Conservation (phyloP, 2,329 filamentous ascomycete genomes). For the Cladophialophora chaetospira region DNA sequence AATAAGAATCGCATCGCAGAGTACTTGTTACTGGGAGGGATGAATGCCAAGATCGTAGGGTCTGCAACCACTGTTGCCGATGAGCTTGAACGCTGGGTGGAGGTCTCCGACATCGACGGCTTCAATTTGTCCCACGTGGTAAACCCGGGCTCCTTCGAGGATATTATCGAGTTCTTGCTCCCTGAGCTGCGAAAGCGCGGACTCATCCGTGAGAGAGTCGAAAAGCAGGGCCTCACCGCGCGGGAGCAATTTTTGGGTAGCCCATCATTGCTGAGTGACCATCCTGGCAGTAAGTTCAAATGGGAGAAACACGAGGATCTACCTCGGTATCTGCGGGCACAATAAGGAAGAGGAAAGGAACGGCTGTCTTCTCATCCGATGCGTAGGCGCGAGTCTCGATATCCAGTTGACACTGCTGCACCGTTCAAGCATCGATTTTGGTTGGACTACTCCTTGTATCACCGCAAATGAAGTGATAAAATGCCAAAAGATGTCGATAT, state of each 20-base stretch:
- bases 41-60: constrained; percentile 54
- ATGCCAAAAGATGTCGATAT: too few relatives aligned
- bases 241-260: constrained; percentile 33
- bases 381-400: not conserved
- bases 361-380: not conserved
- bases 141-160: constrained; percentile 55
- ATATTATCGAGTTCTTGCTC: constrained; percentile 52
- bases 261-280: constrained; percentile 20
- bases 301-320: constrained; percentile 15
- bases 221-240: constrained; percentile 19
- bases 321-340: constrained; percentile 10
- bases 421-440: too few relatives aligned
- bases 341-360: not conserved
- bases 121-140: constrained; percentile 63
- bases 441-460: too few relatives aligned
- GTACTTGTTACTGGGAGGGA: constrained; percentile 51
- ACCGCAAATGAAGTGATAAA: too few relatives aligned
- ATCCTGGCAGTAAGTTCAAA: constrained; percentile 24
- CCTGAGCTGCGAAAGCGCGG: constrained; percentile 50
- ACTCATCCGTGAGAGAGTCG: constrained; percentile 37
- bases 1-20: constrained; percentile 49
- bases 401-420: not conserved
- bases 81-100: constrained; percentile 66
- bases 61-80: constrained; percentile 67
- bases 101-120: constrained; percentile 70